phyloP scores from a whole-genome alignment of 805 yeast species.

The Saccharomycopsis sp. region DNA sequence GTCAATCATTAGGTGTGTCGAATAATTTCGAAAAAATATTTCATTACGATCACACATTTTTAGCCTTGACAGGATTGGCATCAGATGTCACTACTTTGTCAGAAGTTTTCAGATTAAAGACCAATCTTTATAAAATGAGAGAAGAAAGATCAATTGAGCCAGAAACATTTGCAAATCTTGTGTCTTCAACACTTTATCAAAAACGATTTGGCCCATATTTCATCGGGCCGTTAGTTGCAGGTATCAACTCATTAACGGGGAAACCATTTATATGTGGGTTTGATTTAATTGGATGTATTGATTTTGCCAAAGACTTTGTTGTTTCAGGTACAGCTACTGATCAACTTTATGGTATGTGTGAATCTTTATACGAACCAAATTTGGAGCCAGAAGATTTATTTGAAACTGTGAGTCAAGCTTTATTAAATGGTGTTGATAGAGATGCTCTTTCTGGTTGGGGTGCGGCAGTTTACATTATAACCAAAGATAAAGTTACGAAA shows the following conservation, averaged over 20 bases:
- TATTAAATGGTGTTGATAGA: constrained; percentile 92
- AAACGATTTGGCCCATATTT: constrained; percentile 94
- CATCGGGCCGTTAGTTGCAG: constrained; percentile 95
- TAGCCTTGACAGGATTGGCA: constrained; percentile 94
- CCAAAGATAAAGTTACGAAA: constrained; percentile 85
- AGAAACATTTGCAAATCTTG: constrained; percentile 84
- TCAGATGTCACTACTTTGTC: constrained; percentile 84
- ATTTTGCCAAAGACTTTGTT: constrained; percentile 87
- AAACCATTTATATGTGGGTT: constrained; percentile 93
- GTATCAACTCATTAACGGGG: constrained; percentile 72
- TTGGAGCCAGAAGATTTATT: constrained; percentile 92
- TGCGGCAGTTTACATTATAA: constrained; percentile 85
- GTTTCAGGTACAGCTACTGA: constrained; percentile 97
- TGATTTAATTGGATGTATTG: constrained; percentile 95
- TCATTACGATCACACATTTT: constrained; percentile 74
- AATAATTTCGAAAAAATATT: constrained; percentile 92
- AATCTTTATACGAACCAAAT: constrained; percentile 87
- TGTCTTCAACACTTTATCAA: constrained; percentile 83
- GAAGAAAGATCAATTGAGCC: constrained; percentile 95
- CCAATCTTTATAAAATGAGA: constrained; percentile 80
- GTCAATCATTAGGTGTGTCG: constrained; percentile 86
- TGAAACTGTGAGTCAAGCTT: constrained; percentile 90
- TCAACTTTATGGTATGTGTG: constrained; percentile 98
- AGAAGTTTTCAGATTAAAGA: constrained; percentile 75
- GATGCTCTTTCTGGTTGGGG: constrained; percentile 99